Evolutionary conservation across 2,329 filamentous ascomycete species (phyloP).

Genomic region (Periglandula ipomoeae): DNA sequence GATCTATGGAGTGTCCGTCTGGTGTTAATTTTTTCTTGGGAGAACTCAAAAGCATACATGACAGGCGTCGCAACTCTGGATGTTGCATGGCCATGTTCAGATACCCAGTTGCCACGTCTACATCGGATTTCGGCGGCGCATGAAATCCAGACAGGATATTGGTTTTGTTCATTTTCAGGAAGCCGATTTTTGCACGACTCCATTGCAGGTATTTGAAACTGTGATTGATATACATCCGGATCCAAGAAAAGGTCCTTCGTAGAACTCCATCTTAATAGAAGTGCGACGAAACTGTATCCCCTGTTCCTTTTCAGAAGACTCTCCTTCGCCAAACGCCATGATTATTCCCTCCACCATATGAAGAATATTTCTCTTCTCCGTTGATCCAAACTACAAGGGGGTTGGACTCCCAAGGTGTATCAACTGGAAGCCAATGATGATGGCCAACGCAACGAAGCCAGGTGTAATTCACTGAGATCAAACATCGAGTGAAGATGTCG

Average conservation of each 20-base stretch:
- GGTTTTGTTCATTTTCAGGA: too few relatives aligned
- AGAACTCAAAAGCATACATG: not conserved
- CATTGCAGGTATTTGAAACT: not conserved
- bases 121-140: not conserved
- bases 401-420: not conserved
- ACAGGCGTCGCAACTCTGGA: not conserved
- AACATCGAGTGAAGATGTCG: not conserved
- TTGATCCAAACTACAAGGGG: not conserved
- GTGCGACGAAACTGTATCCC: not conserved
- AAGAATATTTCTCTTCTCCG: not conserved
- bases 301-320: not conserved
- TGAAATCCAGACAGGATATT: not conserved
- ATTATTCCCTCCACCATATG: not conserved
- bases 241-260: not conserved
- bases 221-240: not conserved
- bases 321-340: not conserved
- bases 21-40: not conserved
- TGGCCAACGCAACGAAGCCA: not conserved
- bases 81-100: not conserved
- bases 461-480: not conserved
- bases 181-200: not conserved
- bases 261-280: not conserved
- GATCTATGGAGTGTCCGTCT: not conserved
- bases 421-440: not conserved
- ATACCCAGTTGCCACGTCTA: constrained; percentile 1